A percentile compares a stretch with the other conserved stretches of the same genome.
phyloP scores from a whole-genome alignment of 805 yeast species.

The Pichia pseudocactophila region DNA sequence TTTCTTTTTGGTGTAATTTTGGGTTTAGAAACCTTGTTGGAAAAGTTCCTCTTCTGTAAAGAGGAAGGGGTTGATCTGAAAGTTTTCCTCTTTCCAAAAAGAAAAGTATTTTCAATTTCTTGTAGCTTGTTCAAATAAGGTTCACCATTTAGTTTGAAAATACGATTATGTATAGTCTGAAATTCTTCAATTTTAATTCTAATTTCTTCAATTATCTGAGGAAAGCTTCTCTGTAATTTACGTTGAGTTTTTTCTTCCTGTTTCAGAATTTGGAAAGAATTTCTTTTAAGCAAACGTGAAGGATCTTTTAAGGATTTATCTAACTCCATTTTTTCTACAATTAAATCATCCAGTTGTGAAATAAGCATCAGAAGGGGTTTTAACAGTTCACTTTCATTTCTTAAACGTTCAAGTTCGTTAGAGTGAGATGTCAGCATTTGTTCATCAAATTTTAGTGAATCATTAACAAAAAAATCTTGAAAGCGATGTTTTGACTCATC shows the following conservation, averaged over 20 bases:
- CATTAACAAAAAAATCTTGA: constrained; percentile 31
- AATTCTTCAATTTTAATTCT: constrained; percentile 39
- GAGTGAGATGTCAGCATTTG: constrained; percentile 55
- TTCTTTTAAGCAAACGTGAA: constrained; percentile 62
- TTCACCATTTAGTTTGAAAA: constrained; percentile 39
- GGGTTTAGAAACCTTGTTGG: background rate
- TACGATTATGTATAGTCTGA: constrained; percentile 33
- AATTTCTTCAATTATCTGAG: constrained; percentile 48
- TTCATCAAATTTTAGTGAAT: constrained; percentile 42
- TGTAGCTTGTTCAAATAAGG: constrained; percentile 30
- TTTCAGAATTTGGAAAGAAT: constrained; percentile 68
- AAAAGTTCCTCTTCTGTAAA: background rate
- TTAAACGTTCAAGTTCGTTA: constrained; percentile 44
- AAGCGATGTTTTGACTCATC: constrained; percentile 42
- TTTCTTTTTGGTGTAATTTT: background rate
- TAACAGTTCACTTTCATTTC: constrained; percentile 39
- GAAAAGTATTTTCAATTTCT: constrained; percentile 17
- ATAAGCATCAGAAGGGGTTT: constrained; percentile 50
- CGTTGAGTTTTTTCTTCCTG: constrained; percentile 75
- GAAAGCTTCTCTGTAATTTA: constrained; percentile 57
- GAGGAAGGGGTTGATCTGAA: constrained; percentile 2
- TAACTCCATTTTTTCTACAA: constrained; percentile 52
- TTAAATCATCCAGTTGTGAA: constrained; percentile 43
- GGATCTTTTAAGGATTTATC: constrained; percentile 72
- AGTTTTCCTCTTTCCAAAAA: constrained; percentile 7